Evolutionary conservation across 192 early-diverging fungal genomes (phyloP), one percentile per base, ranked within the genome.

Genomic region (Rhizoclosmatium sp.): DNA sequence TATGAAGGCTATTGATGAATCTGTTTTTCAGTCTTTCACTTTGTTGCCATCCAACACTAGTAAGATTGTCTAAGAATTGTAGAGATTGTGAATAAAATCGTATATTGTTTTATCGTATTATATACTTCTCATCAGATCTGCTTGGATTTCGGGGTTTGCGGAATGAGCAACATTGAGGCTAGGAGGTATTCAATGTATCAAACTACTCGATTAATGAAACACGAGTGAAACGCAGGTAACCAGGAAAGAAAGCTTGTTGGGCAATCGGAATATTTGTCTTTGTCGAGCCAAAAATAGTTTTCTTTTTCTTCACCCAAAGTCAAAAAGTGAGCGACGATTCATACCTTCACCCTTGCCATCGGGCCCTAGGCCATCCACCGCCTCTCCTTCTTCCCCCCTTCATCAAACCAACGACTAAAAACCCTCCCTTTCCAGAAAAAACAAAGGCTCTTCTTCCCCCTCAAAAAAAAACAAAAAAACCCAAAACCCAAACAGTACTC

Each of bases 401-500:
- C 60, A 62, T 62, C 5, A 19, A 21, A 7, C 19, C 1, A 62
- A 31, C 60, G n/a, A 40, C 10, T 41, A 44, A 19, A 0, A 5
- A 44, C 45, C 66, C 0, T 46, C 47, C 44, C 66, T 12, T 10
- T 16, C 21, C 47, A 40, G 47, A 40, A 68, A 31, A 46, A 68
- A 75, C 31, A 59, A 44, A 16, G 39, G 44, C 60, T 31, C n/a
- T 39, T 59, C 47, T 46, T 44, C 23, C 45, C 56, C 72, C 56
- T 47, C 10, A 44, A 23, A 75, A 75, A 59, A 45, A 75, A 75
- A 75, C 41, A 75, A 75, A 72, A 72, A 21, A 21, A 51, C n/a
- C n/a, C 56, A 31, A 19, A 16, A 19, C 72, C 44, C 58, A n/a
- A 59, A 59, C 56, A 62, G 45, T 75, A 62, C n/a, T 7, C 19